Base-by-base conservation (phyloP, 75 land plant genomes). In the Selaginella tamariscina region DNA sequence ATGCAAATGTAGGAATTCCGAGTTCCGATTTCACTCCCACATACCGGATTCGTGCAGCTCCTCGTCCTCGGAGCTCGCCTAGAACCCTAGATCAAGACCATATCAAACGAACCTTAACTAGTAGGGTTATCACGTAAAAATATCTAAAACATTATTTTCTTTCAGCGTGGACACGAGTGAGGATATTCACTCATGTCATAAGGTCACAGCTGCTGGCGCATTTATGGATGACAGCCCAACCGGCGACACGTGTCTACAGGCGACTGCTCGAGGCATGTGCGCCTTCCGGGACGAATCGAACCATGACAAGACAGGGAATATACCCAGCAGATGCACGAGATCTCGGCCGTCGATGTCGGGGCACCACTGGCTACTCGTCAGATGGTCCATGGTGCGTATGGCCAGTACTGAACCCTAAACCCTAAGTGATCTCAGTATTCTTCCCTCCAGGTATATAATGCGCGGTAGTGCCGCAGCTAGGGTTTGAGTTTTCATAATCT, bases 401-500 rank as follows among this genome's bases (percentile, higher is more conserved):
- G 49, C 49, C 49, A 5, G 49, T 39, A 39, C 49, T 5, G 49
- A 39, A 39, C 49, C 49, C 49, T 39, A 39, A 39, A 39, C 49
- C 49, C 49, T 39, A 39, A 39, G 49, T 15, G 11, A 39, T 39
- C 15, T 39, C 49, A 39, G 5, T 15, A 39, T 5, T 5, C 15
- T 39, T 39, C 49, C 49, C 49, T 39, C 49, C 49, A 39, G 49
- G 49, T 39, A 39, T 39, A 39, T 39, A 39, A 39, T 39, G 49
- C 49, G 49, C 49, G 5, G n/a, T n/a, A n/a, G 5, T 39, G 49
- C 49, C 49, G 49, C 49, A 39, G 49, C 49, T 39, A 39, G 49
- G 49, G 49, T 39, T 39, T 39, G 49, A 5, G 49, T 5, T 39
- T 39, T 15, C 49, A 39, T 39, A n/a, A n/a, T 39, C 49, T 15